These are phyloP conservation scores for Lophiostoma macrostomum DNA, from an alignment of 495 filamentous ascomycete species.

Conservation along the genomic window DNA sequence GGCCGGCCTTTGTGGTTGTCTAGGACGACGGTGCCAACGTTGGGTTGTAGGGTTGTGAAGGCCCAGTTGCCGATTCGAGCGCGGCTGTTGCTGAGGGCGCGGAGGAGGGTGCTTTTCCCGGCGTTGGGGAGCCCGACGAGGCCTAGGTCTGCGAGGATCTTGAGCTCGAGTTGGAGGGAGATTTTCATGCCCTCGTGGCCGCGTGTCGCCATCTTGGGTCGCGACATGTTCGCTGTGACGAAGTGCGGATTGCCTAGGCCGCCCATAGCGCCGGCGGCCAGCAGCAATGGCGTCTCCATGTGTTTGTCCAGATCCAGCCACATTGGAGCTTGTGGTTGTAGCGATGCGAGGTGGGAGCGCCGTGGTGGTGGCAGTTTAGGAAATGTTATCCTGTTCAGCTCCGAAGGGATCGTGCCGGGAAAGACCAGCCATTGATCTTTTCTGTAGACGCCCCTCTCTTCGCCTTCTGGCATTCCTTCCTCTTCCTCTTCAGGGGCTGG, in stretches of 20 bases:
- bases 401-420: conserved; percentile 58
- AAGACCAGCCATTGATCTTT: conserved; percentile 83
- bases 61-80: conserved; percentile 93
- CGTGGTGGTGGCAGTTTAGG: conserved; percentile 56
- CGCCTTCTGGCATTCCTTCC: conserved; percentile 6
- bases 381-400: conserved; percentile 60
- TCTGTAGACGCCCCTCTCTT: conserved; percentile 19
- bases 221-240: conserved; percentile 60
- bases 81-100: conserved; percentile 78
- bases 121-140: conserved; percentile 94
- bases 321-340: conserved; percentile 69
- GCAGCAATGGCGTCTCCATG: conserved; percentile 78
- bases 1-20: conserved; percentile 75
- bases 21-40: conserved; percentile 90
- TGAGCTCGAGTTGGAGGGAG: conserved; percentile 84
- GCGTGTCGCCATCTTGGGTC: conserved; percentile 83
- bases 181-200: conserved; percentile 76
- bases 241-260: conserved; percentile 95
- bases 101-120: conserved; percentile 88
- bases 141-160: conserved; percentile 90
- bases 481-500: conserved; percentile 20
- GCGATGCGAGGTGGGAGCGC: conserved; percentile 53
- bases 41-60: conserved; percentile 91
- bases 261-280: conserved; percentile 85
- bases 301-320: conserved; percentile 76